Percentiles rank a stretch among this genome's conserved stretches.
Evolutionary conservation across 2,329 filamentous ascomycete species (phyloP).

Genomic region (Gyromitra esculenta): DNA sequence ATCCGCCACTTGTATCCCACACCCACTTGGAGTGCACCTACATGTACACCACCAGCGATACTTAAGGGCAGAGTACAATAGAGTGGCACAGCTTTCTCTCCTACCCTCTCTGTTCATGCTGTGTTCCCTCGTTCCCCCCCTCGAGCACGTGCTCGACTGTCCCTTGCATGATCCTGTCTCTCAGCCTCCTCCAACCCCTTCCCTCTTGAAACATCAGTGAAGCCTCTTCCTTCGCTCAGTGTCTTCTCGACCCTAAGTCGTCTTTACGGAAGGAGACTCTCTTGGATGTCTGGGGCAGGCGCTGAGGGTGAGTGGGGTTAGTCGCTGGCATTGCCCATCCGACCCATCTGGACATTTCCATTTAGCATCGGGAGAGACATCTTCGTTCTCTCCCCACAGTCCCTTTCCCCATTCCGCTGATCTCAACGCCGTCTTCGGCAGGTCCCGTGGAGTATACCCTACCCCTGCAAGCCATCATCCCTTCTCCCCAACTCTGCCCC

Average conservation of each 20-base stretch:
- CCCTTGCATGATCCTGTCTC: neutral
- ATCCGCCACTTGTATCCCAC: too few relatives aligned
- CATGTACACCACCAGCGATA: neutral
- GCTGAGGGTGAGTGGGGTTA: neutral
- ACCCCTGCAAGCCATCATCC: constrained; percentile 8
- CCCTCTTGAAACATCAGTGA: neutral
- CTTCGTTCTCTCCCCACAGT: too few relatives aligned
- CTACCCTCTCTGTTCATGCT: neutral
- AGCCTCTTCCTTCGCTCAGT: neutral
- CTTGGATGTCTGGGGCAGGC: neutral
- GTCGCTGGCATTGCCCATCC: neutral
- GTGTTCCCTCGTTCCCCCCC: neutral
- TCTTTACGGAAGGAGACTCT: neutral
- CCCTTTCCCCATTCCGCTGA: neutral
- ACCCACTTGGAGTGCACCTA: neutral
- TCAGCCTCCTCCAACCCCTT: constrained; percentile 5
- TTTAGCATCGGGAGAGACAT: neutral
- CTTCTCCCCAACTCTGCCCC: neutral
- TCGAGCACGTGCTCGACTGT: neutral
- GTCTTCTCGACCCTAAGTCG: too few relatives aligned
- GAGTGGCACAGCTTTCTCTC: neutral
- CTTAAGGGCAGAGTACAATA: neutral
- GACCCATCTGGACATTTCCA: too few relatives aligned
- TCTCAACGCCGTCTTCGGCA: neutral
- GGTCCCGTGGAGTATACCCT: neutral